phyloP scores from a whole-genome alignment of 192 early-diverging fungal genomes.

The Backusella circina region DNA sequence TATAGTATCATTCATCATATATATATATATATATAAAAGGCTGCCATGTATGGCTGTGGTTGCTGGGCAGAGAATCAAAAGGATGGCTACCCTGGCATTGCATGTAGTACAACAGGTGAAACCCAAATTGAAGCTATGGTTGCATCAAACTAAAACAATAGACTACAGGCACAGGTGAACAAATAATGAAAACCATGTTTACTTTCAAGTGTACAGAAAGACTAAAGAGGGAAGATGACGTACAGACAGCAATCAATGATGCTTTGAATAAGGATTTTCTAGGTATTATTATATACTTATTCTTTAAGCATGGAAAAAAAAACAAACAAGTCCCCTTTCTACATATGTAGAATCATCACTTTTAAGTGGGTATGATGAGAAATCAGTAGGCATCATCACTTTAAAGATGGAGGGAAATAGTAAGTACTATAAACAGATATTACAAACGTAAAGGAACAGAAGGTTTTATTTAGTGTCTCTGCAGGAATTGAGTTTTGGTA shows the following conservation, averaged over 20 bases:
- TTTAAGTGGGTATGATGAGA: slow-evolving; percentile 23
- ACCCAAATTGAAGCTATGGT: not conserved
- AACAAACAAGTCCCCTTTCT: not conserved
- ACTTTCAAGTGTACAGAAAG: slow-evolving; percentile 54
- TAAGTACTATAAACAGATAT: slow-evolving; percentile 2
- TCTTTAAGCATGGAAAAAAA: not conserved
- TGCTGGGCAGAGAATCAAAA: slow-evolving; percentile 69
- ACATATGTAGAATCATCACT: slow-evolving; percentile 26
- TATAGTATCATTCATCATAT: not conserved
- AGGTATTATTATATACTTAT: slow-evolving; percentile 6
- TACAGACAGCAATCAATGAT: slow-evolving; percentile 14
- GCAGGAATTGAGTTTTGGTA: slow-evolving; percentile 55
- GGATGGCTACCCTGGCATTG: slow-evolving; percentile 33
- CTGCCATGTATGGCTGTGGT: slow-evolving; percentile 79
- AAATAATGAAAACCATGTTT: slow-evolving; percentile 74
- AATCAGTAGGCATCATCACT: slow-evolving; percentile 34
- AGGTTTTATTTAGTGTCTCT: not conserved
- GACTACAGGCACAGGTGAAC: slow-evolving; percentile 75
- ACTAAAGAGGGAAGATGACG: slow-evolving; percentile 16
- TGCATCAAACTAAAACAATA: not conserved
- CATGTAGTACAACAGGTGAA: slow-evolving; percentile 59
- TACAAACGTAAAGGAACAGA: not conserved
- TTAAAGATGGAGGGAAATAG: slow-evolving; percentile 1
- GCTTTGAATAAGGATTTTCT: slow-evolving; percentile 27
- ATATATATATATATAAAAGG: slow-evolving; percentile 38